Evolutionary conservation across 768 basidiomycete genomes (phyloP), one percentile per base, ranked within the genome.

Genomic region (Rickenella mellea): DNA sequence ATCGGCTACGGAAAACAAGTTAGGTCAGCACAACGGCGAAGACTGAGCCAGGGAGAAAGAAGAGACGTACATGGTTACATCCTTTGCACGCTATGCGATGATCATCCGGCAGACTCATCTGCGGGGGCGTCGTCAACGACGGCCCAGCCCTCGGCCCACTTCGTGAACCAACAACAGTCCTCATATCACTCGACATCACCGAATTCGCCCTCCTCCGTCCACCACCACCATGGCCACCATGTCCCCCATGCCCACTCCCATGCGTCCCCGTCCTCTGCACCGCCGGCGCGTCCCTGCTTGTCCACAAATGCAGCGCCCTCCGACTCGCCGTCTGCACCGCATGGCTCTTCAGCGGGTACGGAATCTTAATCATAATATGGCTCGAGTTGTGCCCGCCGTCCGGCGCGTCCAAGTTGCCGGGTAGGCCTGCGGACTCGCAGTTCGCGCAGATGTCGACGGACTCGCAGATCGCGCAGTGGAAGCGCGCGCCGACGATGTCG

Each of bases 361-460:
- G 92, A 36, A 97, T 91, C 90, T 97, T 97, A 62, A 97, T 87
- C 73, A 94, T 76, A 49, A 94, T 91, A 55, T 97, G 92, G 1
- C 85, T 83, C 12, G 84, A 87, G 41, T 73, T 71, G 50, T 90
- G 88, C 0, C 84, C 87, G 4, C 78, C 82, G 29, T 87, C 83
- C 1, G 74, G 68, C 1, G 83, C 78, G 46, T 88, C 81, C 8
- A 89, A 61, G 45, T 86, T 88, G 5, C 86, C 87, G 2, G 88
- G 87, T 26, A 91, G 68, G 22, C 88, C 88, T 21, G 82, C 86
- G 9, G 83, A 81, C 57, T 91, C 88, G 56, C 88, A 91, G 49
- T 88, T 86, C 14, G 82, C 74, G 51, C 89, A 91, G 26, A 91
- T 89, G 52, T 91, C 87, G 29, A 89, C 72, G 6, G 78, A 75